Conservation (phyloP, 2,329 filamentous ascomycete species). For the Xylaria polymorpha region DNA sequence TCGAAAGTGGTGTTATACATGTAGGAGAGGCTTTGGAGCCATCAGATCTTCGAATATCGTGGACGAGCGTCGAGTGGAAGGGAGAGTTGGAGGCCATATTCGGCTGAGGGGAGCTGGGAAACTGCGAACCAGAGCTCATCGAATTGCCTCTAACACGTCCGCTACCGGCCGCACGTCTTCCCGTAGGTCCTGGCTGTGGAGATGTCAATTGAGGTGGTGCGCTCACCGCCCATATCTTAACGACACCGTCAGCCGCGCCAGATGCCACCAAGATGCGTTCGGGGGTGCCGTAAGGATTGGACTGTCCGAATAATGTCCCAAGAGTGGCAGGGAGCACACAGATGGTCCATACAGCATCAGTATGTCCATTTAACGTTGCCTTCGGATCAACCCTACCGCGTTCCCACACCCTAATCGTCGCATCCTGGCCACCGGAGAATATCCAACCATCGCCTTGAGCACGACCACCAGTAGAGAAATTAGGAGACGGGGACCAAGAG, state of each 20-base stretch:
- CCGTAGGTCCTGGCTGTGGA: slow-evolving; percentile 73
- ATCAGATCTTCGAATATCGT: slow-evolving; percentile 80
- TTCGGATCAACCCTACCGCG: slow-evolving; percentile 94
- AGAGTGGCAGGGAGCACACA: slow-evolving; percentile 90
- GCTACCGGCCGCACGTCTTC: slow-evolving; percentile 67
- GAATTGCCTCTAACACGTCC: slow-evolving; percentile 89
- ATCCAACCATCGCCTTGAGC: slow-evolving; percentile 96
- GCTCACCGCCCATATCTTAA: slow-evolving; percentile 95
- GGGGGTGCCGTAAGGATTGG: slow-evolving; percentile 78
- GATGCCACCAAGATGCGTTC: slow-evolving; percentile 92
- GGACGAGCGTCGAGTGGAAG: slow-evolving; percentile 88
- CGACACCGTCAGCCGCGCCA: slow-evolving; percentile 88
- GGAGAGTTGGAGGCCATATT: slow-evolving; percentile 86
- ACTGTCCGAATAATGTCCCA: slow-evolving; percentile 81
- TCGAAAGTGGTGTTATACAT: slow-evolving; percentile 89
- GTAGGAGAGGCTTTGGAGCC: slow-evolving; percentile 80
- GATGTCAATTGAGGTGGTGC: slow-evolving; percentile 87
- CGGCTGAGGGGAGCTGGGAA: slow-evolving; percentile 89
- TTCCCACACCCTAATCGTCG: slow-evolving; percentile 95
- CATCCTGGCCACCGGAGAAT: slow-evolving; percentile 95
- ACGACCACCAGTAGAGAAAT: slow-evolving; percentile 88
- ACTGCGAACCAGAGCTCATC: slow-evolving; percentile 92
- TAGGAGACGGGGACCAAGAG: slow-evolving; percentile 86
- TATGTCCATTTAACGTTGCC: slow-evolving; percentile 92
- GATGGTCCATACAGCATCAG: slow-evolving; percentile 94